Percentiles rank a stretch among this genome's conserved stretches.
phyloP scores from a whole-genome alignment of 1,139 yeast species.

The Citeromyces hawaiiensis region DNA sequence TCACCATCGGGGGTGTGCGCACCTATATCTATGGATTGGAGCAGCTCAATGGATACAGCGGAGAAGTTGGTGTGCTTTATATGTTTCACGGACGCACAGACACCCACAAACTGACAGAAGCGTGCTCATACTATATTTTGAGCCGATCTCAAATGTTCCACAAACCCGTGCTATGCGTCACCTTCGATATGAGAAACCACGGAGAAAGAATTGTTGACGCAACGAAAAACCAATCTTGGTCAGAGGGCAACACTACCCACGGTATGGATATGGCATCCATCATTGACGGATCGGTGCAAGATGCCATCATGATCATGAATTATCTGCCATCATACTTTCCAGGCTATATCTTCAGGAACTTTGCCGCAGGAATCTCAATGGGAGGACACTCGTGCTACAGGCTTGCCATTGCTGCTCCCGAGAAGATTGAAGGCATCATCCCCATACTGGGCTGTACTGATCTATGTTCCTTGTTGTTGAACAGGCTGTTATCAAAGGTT shows the following conservation, averaged over 20 bases:
- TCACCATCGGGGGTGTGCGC: conserved; percentile 1
- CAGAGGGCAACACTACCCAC: conserved; percentile 32
- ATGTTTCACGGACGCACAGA: conserved; percentile 1
- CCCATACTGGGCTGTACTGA: conserved; percentile 37
- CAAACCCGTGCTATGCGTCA: conserved; percentile 25
- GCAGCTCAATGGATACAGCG: neutral
- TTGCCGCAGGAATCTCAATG: conserved; percentile 40
- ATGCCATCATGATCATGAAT: conserved; percentile 31
- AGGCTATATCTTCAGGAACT: conserved; percentile 18
- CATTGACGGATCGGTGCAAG: conserved; percentile 37
- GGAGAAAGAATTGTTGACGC: conserved; percentile 31
- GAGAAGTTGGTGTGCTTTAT: neutral
- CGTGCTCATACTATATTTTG: neutral
- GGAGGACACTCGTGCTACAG: conserved; percentile 50
- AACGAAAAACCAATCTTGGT: conserved; percentile 29
- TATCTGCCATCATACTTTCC: conserved; percentile 32
- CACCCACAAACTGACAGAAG: neutral
- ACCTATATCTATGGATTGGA: neutral
- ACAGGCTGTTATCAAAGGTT: conserved; percentile 17
- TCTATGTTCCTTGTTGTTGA: conserved; percentile 27
- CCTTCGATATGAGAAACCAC: conserved; percentile 51
- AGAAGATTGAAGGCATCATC: conserved; percentile 23
- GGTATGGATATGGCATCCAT: conserved; percentile 38
- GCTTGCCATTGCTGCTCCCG: conserved; percentile 26
- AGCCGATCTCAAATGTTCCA: neutral